Evolutionary conservation across 140 eudicot species (phyloP), one percentile per base, ranked within the genome.

Genomic region (Erigeron philadelphicus): DNA sequence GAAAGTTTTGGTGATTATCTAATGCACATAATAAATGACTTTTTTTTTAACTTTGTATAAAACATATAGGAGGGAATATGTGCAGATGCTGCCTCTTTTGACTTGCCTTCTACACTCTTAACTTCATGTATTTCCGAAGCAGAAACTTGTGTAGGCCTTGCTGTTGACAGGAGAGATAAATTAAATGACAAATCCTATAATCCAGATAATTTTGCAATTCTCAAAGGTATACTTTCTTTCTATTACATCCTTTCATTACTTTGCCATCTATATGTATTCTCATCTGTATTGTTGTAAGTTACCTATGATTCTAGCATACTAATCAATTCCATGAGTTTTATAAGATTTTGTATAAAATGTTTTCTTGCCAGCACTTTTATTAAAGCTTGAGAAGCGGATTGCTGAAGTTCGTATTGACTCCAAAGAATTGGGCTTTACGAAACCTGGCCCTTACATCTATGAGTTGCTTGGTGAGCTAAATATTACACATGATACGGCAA

Each of bases 81-180:
- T 45, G 96, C 96, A 66, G 98, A 93, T 73, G 98, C 98, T 54
- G 98, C 98, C 66, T 93, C 98, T 68, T 93, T 93, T 84, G 98
- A 93, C 70, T 81, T 93, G 78, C 78, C 95, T 77, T 81, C 90
- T 56, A 42, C 83, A 17, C 86, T 89, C 66, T 78, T 93, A 80
- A 77, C 93, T n/a, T 75, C 98, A 70, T 93, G 98, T 79, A 93
- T 88, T 67, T 71, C 98, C 63, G 98, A 93, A 81, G 98, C 98
- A 74, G 76, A 86, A 80, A 86, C 60, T 19, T 93, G 98, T 79
- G 81, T 84, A 41, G 96, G 89, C 68, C 89, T 93, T 69, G 84
- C 95, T 49, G 73, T 86, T 35, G 41, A 41, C 11, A 85, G 98
- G 75, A 86, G 96, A 81, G 93, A 93, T 64, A 44, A 64, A 8